Percentiles rank a stretch among this genome's conserved stretches.
phyloP scores from a whole-genome alignment of 139 green algal species.

The Gonium pectorale region DNA sequence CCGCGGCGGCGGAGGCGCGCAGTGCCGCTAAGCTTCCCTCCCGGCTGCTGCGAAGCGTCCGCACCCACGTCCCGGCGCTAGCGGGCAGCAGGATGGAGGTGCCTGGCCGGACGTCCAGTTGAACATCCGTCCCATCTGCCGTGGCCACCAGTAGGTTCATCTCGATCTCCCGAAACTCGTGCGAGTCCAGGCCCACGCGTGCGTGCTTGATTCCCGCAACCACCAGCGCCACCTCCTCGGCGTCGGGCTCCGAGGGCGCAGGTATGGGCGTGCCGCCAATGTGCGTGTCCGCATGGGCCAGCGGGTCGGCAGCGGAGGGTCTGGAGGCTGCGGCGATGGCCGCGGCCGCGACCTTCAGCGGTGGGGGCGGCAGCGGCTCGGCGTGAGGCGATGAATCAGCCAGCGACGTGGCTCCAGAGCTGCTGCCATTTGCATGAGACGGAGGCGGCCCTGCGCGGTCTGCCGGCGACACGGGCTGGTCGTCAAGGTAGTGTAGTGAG shows the following conservation, averaged over 20 bases:
- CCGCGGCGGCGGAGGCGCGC: constrained; percentile 25
- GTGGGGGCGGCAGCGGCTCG: background rate
- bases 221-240: constrained; percentile 52
- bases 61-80: constrained; percentile 42
- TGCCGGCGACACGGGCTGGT: background rate
- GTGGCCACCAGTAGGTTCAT: constrained; percentile 54
- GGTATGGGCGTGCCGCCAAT: background rate
- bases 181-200: constrained; percentile 58
- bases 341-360: background rate
- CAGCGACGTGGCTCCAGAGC: background rate
- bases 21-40: constrained; percentile 45
- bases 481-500: constrained; percentile 48
- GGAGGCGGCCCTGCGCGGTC: too few species aligned
- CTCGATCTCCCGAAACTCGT: constrained; percentile 59
- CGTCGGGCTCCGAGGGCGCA: background rate
- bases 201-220: constrained; percentile 58
- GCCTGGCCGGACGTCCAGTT: constrained; percentile 15
- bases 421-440: too few species aligned
- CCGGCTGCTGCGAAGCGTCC: constrained; percentile 47
- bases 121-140: constrained; percentile 36
- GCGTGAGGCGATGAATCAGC: too few species aligned
- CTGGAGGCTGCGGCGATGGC: background rate
- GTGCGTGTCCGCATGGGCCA: too few species aligned
- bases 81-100: constrained; percentile 35
- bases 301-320: background rate